Evolutionary conservation across 352 stramenopile species (phyloP).

Genomic region (Lagenidium sp.): DNA sequence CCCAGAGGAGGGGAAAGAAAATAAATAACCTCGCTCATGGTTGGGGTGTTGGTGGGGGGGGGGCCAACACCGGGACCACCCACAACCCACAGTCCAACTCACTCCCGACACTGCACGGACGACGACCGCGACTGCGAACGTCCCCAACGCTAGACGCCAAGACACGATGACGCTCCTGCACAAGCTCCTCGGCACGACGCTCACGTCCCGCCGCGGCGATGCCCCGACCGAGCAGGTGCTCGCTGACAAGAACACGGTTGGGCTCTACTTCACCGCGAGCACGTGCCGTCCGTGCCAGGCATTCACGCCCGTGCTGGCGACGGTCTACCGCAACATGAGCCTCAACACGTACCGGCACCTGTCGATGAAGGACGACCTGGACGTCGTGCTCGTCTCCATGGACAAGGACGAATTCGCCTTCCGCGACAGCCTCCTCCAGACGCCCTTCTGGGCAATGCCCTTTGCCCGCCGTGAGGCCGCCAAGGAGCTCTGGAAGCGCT

Average conservation of each 20-base stretch:
- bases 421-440: conserved; percentile 46
- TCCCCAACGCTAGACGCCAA: too few relatives aligned
- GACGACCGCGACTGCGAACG: too few relatives aligned
- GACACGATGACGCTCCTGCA: conserved; percentile 39
- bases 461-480: conserved; percentile 38
- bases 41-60: too few relatives aligned
- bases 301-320: conserved; percentile 57
- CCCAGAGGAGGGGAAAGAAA: too few relatives aligned
- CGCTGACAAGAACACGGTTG: conserved; percentile 40
- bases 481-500: conserved; percentile 52
- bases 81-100: too few relatives aligned
- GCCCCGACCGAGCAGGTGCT: conserved; percentile 36
- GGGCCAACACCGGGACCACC: too few relatives aligned
- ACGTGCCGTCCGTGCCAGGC: conserved; percentile 43
- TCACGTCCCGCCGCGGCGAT: conserved; percentile 45
- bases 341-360: conserved; percentile 44
- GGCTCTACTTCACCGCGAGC: conserved; percentile 60
- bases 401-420: conserved; percentile 45
- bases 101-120: too few relatives aligned
- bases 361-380: conserved; percentile 44
- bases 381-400: conserved; percentile 55
- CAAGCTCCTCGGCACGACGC: conserved; percentile 41
- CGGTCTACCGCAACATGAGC: conserved; percentile 52
- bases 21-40: too few relatives aligned
- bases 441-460: conserved; percentile 45